These are phyloP conservation scores for Candida koratica DNA, from an alignment of 805 yeast species.

Conservation along the genomic window DNA sequence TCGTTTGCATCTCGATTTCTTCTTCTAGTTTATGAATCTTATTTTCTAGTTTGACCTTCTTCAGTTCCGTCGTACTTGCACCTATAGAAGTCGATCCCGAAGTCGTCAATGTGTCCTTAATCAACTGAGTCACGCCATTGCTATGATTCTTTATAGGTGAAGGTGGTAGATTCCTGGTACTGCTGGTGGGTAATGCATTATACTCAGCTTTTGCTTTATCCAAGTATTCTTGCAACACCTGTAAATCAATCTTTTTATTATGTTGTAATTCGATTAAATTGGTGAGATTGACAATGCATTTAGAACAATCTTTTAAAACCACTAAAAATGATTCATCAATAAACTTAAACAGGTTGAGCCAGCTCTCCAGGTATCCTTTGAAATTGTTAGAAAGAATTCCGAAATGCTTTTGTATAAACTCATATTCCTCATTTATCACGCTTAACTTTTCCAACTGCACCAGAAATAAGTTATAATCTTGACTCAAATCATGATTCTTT, in stretches of 20 bases:
- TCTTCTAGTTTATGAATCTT: conserved; percentile 42
- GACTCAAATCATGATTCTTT: conserved; percentile 66
- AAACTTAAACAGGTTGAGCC: conserved; percentile 40
- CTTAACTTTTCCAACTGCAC: conserved; percentile 67
- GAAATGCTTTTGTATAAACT: conserved; percentile 26
- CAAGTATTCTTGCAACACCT: conserved; percentile 76
- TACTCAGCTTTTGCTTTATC: conserved; percentile 67
- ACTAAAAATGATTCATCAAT: conserved; percentile 80
- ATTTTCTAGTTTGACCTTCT: conserved; percentile 39
- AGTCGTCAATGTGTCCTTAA: conserved; percentile 49
- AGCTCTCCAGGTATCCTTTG: conserved; percentile 34
- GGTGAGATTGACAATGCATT: conserved; percentile 47
- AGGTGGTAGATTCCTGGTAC: conserved; percentile 24
- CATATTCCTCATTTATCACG: conserved; percentile 29
- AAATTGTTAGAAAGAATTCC: conserved; percentile 37
- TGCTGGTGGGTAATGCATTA: conserved; percentile 22
- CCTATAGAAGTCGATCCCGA: conserved; percentile 42
- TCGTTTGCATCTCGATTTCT: conserved; percentile 43
- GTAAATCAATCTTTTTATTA: conserved; percentile 86
- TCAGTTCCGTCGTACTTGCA: conserved; percentile 40
- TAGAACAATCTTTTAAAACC: conserved; percentile 81
- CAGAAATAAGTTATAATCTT: conserved; percentile 69
- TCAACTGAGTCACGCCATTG: conserved; percentile 39
- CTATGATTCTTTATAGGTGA: conserved; percentile 25
- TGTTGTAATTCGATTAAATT: conserved; percentile 78